phyloP scores from a whole-genome alignment of 495 filamentous ascomycete genomes.

The Neurospora discreta region DNA sequence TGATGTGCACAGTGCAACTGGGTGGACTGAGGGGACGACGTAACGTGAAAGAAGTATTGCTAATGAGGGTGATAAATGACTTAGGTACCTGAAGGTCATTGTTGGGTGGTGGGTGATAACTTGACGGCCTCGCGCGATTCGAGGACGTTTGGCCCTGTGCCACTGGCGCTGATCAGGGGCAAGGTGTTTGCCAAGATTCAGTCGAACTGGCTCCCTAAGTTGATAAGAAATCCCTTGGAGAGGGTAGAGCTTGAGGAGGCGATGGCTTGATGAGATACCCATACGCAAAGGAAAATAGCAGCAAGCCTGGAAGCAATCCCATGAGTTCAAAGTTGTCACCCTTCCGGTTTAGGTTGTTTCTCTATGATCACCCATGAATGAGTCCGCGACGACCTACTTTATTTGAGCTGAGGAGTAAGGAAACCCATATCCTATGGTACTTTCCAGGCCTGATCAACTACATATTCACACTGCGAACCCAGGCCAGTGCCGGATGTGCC shows the following conservation, averaged over 20 bases:
- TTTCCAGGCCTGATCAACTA: neutral
- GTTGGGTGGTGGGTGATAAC: constrained; percentile 84
- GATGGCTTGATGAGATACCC: neutral
- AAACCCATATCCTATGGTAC: neutral
- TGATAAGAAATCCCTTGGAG: constrained; percentile 20
- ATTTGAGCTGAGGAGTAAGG: neutral
- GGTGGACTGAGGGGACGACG: no score
- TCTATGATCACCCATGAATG: neutral
- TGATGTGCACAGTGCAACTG: neutral
- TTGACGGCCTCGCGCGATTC: constrained; percentile 74
- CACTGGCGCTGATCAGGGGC: constrained; percentile 71
- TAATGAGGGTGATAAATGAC: neutral
- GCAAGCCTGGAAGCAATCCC: neutral
- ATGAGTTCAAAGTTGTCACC: neutral
- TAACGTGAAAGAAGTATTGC: neutral
- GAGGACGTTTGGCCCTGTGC: constrained; percentile 72
- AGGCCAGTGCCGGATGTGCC: neutral
- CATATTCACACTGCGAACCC: neutral
- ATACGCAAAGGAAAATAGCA: neutral
- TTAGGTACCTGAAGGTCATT: constrained; percentile 81
- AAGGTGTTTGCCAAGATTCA: constrained; percentile 64
- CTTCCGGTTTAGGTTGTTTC: neutral
- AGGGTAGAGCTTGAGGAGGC: neutral
- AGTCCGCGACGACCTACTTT: neutral
- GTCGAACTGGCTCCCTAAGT: constrained; percentile 30